A percentile compares a stretch with the other conserved stretches of the same genome.
phyloP scores from a whole-genome alignment of 2,329 filamentous ascomycete genomes.

The Myriosclerotinia curreyana region DNA sequence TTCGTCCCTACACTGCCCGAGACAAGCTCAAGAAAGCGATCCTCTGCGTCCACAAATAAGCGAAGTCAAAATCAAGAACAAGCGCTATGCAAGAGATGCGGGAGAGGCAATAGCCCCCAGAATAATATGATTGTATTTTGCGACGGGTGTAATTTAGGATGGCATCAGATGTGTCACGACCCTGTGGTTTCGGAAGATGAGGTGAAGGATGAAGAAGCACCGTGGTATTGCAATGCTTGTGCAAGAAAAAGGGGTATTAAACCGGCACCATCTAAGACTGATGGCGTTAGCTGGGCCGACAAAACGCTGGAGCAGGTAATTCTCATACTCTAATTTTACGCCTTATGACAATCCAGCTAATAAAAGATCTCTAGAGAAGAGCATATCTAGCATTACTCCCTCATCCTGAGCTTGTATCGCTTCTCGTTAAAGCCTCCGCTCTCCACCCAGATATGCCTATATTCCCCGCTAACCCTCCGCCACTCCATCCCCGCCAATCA shows the following conservation, averaged over 20 bases:
- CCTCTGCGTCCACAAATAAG: slow-evolving; percentile 45
- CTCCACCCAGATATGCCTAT: slow-evolving; percentile 64
- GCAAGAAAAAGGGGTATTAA: slow-evolving; percentile 47
- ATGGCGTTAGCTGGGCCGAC: slow-evolving; percentile 35
- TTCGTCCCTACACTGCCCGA: slow-evolving; percentile 57
- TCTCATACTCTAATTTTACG: slow-evolving; percentile 12
- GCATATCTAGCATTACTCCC: slow-evolving; percentile 61
- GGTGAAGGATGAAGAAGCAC: slow-evolving; percentile 61
- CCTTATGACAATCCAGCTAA: slow-evolving; percentile 13
- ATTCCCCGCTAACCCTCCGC: slow-evolving; percentile 46
- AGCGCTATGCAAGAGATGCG: slow-evolving; percentile 68
- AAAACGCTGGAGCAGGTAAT: slow-evolving; percentile 44
- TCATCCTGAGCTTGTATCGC: slow-evolving; percentile 58
- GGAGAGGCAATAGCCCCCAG: slow-evolving; percentile 66
- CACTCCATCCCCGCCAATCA: slow-evolving; percentile 17
- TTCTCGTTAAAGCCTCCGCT: slow-evolving; percentile 60
- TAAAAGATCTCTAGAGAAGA: slow-evolving; percentile 51
- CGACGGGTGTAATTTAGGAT: slow-evolving; percentile 74
- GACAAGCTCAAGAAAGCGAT: slow-evolving; percentile 42
- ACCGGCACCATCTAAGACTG: slow-evolving; percentile 35
- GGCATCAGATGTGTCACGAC: slow-evolving; percentile 80
- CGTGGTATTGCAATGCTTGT: slow-evolving; percentile 71
- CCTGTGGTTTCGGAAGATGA: slow-evolving; percentile 69
- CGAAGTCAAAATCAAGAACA: slow-evolving; percentile 54
- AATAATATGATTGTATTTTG: slow-evolving; percentile 83